Evolutionary conservation across 495 filamentous ascomycete species (phyloP).

Genomic region (Aspergillus cavernicola): DNA sequence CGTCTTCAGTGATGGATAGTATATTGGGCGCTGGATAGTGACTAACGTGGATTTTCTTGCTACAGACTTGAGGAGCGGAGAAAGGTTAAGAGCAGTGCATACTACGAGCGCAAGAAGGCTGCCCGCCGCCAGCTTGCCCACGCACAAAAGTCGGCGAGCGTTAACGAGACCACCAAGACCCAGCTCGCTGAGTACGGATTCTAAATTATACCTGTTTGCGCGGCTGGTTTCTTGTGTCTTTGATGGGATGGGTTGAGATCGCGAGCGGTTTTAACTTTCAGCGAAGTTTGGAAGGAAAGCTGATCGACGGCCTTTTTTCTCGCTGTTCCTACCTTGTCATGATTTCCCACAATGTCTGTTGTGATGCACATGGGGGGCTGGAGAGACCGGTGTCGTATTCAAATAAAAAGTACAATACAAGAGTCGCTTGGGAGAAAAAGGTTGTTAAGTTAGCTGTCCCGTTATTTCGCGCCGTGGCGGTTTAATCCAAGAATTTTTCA

Average conservation of each 20-base stretch:
- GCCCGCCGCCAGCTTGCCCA: conserved; percentile 82
- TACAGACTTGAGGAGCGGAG: conserved; percentile 94
- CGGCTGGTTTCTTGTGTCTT: conserved; percentile 47
- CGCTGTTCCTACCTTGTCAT: conserved; percentile 30
- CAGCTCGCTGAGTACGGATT: conserved; percentile 70
- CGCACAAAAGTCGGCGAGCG: conserved; percentile 85
- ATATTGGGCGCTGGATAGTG: conserved; percentile 11
- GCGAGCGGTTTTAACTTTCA: conserved; percentile 45
- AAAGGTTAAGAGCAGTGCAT: conserved; percentile 97
- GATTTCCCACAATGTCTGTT: conserved; percentile 27
- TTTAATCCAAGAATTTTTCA: conserved; percentile 47
- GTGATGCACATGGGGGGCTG: conserved; percentile 36
- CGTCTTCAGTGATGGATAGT: not conserved
- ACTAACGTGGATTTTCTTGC: conserved; percentile 32
- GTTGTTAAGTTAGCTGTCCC: conserved; percentile 47
- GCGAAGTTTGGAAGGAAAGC: conserved; percentile 41
- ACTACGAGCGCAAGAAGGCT: conserved; percentile 99
- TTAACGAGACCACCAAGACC: conserved; percentile 69
- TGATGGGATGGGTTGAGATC: conserved; percentile 44
- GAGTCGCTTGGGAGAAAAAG: conserved; percentile 46
- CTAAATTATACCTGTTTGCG: conserved; percentile 52
- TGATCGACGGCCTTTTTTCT: conserved; percentile 38
- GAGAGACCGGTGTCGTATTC: conserved; percentile 30
- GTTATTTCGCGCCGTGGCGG: conserved; percentile 47
- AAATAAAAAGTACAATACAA: conserved; percentile 21